Evolutionary conservation across 768 basidiomycete species (phyloP).

Genomic region (Mycena galericulata): DNA sequence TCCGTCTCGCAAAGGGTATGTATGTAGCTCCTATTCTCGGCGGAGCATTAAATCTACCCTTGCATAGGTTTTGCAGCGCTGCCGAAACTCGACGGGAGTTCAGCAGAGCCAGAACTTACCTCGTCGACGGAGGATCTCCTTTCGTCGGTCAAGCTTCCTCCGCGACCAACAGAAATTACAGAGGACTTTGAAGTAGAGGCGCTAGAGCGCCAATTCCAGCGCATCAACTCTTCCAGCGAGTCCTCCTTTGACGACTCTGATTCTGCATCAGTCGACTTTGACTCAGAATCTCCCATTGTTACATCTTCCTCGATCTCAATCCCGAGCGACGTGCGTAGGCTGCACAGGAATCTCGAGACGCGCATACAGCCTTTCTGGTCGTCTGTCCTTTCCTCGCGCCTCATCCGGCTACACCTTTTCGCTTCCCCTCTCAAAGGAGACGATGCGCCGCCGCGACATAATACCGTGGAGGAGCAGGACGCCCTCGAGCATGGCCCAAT

Average conservation of each 20-base stretch:
- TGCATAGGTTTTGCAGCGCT: constrained; percentile 76
- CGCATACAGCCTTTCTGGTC: constrained; percentile 88
- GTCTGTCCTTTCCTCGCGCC: constrained; percentile 72
- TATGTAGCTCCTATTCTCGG: not conserved
- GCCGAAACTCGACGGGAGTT: constrained; percentile 63
- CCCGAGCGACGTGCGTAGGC: constrained; percentile 54
- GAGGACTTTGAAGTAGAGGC: constrained; percentile 69
- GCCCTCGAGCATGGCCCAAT: constrained; percentile 58
- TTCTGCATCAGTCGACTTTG: too few species aligned
- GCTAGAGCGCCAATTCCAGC: constrained; percentile 65
- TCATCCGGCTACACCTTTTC: constrained; percentile 73
- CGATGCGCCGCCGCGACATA: constrained; percentile 30
- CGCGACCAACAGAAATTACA: constrained; percentile 68
- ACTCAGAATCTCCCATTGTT: constrained; percentile 33
- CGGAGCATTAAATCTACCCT: not conserved
- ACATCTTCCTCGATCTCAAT: constrained; percentile 33
- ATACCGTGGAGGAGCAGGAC: constrained; percentile 42
- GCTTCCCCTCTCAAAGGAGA: constrained; percentile 49
- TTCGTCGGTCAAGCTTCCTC: constrained; percentile 60
- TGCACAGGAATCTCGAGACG: constrained; percentile 81
- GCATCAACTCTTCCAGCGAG: constrained; percentile 40
- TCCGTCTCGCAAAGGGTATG: constrained; percentile 82
- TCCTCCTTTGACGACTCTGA: constrained; percentile 26
- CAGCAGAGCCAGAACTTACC: constrained; percentile 47
- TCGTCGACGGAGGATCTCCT: constrained; percentile 65